Evolutionary conservation across 176 grass and related monocot genomes (phyloP).

Genomic region (Coix lacrymajobi): DNA sequence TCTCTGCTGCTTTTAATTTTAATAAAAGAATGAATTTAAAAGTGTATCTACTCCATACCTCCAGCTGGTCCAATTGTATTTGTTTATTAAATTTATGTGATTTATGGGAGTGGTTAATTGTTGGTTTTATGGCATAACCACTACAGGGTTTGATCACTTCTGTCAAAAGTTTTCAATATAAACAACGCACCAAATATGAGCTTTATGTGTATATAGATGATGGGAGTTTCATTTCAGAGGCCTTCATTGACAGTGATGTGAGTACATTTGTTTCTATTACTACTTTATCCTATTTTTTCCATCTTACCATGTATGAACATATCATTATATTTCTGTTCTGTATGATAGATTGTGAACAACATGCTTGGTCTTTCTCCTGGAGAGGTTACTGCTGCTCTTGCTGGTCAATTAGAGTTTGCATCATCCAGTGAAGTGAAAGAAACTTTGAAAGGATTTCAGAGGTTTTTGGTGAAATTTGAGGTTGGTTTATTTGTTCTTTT

Average conservation of each 20-base stretch:
- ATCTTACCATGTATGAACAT: neutral
- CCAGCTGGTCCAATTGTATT: conserved; percentile 4
- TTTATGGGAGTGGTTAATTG: neutral
- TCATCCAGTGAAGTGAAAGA: conserved; percentile 42
- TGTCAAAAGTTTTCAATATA: conserved; percentile 60
- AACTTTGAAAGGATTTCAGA: conserved; percentile 55
- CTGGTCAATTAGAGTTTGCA: conserved; percentile 37
- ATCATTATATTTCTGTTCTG: conserved; percentile 1
- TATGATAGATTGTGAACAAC: conserved; percentile 66
- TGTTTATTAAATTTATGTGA: neutral
- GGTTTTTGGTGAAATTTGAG: conserved; percentile 71
- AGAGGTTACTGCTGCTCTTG: conserved; percentile 59
- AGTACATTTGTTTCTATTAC: conserved; percentile 27
- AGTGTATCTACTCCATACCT: conserved; percentile 9
- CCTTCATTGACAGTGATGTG: conserved; percentile 60
- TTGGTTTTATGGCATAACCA: conserved; percentile 18
- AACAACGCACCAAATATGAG: conserved; percentile 44
- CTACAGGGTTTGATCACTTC: conserved; percentile 70
- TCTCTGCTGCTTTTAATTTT: neutral
- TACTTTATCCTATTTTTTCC: neutral
- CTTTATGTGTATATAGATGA: conserved; percentile 79
- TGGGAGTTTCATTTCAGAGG: conserved; percentile 82
- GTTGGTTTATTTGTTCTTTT: conserved; percentile 30
- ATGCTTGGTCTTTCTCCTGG: conserved; percentile 56
- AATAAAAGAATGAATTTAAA: neutral